Percentiles rank a stretch among this genome's conserved stretches.
These are phyloP conservation scores for Globisporangium sylvaticum DNA, from an alignment of 352 stramenopile genomes.

Conservation along the genomic window DNA sequence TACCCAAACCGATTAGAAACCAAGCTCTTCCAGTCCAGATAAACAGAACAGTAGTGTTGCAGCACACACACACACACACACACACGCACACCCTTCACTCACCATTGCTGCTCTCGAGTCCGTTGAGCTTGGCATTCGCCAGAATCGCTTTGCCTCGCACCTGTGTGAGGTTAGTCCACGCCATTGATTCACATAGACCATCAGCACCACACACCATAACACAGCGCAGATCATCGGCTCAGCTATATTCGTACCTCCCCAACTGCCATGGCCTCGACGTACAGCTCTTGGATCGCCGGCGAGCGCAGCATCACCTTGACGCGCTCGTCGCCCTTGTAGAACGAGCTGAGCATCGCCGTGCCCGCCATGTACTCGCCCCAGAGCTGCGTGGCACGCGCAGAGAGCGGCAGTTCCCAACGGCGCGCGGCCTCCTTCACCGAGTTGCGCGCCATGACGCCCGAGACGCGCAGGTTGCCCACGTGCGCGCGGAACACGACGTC, in stretches of 20 bases:
- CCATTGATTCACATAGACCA: neutral
- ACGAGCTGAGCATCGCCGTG: slow-evolving; percentile 81
- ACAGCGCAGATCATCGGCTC: neutral
- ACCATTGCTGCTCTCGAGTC: slow-evolving; percentile 5
- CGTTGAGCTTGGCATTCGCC: slow-evolving; percentile 14
- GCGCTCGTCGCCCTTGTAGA: slow-evolving; percentile 86
- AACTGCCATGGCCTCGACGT: slow-evolving; percentile 72
- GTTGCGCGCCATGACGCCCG: slow-evolving; percentile 60
- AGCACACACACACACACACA: neutral
- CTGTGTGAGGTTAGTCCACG: slow-evolving; percentile 25
- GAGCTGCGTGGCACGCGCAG: slow-evolving; percentile 43
- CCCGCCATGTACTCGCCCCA: slow-evolving; percentile 89
- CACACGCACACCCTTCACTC: neutral
- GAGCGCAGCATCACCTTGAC: slow-evolving; percentile 72
- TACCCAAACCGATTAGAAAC: neutral
- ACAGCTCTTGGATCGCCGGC: slow-evolving; percentile 65
- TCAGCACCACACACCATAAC: neutral
- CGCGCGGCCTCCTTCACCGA: slow-evolving; percentile 47
- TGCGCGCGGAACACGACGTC: slow-evolving; percentile 72
- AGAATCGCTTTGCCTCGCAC: slow-evolving; percentile 63
- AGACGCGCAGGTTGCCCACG: slow-evolving; percentile 81
- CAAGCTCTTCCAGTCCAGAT: neutral
- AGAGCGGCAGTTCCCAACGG: slow-evolving; percentile 49
- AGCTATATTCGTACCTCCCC: slow-evolving; percentile 41
- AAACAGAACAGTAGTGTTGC: no score